A percentile compares a stretch with the other conserved stretches of the same genome.
Conservation (phyloP, 768 basidiomycete species). For the Dictyophora rubrovolvata region DNA sequence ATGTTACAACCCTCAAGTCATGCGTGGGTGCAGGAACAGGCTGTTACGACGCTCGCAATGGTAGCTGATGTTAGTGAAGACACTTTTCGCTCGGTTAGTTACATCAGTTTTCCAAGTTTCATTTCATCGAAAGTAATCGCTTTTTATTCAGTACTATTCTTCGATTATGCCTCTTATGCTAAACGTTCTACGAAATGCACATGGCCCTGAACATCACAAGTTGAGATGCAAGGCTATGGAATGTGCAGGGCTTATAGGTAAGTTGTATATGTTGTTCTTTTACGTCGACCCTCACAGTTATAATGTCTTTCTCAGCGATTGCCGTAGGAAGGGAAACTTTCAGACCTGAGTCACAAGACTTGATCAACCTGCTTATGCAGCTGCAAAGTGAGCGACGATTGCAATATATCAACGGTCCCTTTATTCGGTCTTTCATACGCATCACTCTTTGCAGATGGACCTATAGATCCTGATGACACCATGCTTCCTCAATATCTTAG, state of each 20-base stretch:
- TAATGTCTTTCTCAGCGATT: conserved; percentile 43
- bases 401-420: not conserved
- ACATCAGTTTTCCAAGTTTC: not conserved
- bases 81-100: conserved; percentile 59
- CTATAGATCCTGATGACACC: conserved; percentile 60
- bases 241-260: conserved; percentile 79
- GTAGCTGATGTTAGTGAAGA: conserved; percentile 77
- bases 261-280: conserved; percentile 15
- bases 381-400: conserved; percentile 67
- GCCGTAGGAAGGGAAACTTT: conserved; percentile 80
- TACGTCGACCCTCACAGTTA: not conserved
- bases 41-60: conserved; percentile 81
- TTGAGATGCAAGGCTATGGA: conserved; percentile 79
- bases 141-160: conserved; percentile 47
- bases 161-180: conserved; percentile 75
- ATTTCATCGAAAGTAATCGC: not conserved
- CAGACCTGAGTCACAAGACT: conserved; percentile 57
- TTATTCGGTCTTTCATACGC: not conserved
- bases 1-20: conserved; percentile 49
- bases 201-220: conserved; percentile 53
- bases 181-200: conserved; percentile 64
- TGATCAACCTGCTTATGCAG: conserved; percentile 62
- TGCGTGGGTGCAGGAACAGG: conserved; percentile 76
- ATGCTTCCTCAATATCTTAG: conserved; percentile 69
- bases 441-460: conserved; percentile 39